A percentile compares a stretch with the other conserved stretches of the same genome.
Conservation (phyloP, 2,329 filamentous ascomycete species). For the Neofusicoccum kwambonambiense region DNA sequence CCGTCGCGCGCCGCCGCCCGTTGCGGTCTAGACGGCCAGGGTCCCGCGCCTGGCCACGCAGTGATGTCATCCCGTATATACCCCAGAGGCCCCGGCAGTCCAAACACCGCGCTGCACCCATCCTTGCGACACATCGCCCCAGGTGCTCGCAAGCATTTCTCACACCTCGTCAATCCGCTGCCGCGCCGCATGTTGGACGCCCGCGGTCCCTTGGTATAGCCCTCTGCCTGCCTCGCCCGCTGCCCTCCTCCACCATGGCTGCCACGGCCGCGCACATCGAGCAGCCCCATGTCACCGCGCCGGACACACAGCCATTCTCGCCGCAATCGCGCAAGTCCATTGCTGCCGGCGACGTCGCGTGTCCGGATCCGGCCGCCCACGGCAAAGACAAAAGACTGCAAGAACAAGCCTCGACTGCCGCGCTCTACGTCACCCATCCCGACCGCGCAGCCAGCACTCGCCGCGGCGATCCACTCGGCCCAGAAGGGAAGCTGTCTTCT, state of each 20-base stretch:
- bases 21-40: constrained; percentile 15
- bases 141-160: background rate
- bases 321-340: background rate
- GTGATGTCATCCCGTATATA: constrained; percentile 30
- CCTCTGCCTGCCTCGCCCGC: background rate
- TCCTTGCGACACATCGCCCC: background rate
- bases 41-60: constrained; percentile 21
- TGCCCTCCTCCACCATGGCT: background rate
- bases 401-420: constrained; percentile 59
- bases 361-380: constrained; percentile 48
- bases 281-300: background rate
- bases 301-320: background rate
- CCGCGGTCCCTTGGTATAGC: background rate
- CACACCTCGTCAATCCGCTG: background rate
- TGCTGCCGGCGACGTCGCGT: constrained; percentile 20
- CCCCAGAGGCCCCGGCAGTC: background rate
- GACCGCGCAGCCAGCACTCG: constrained; percentile 29
- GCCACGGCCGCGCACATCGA: background rate
- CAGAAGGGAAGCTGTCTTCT: constrained; percentile 57
- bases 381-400: constrained; percentile 39
- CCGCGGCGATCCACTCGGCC: constrained; percentile 42
- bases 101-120: background rate
- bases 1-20: background rate
- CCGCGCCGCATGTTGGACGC: background rate
- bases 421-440: constrained; percentile 54